A percentile compares a stretch with the other conserved stretches of the same genome.
Evolutionary conservation across 2,329 filamentous ascomycete genomes (phyloP).

Genomic region (Ophiocordyceps robertsii): DNA sequence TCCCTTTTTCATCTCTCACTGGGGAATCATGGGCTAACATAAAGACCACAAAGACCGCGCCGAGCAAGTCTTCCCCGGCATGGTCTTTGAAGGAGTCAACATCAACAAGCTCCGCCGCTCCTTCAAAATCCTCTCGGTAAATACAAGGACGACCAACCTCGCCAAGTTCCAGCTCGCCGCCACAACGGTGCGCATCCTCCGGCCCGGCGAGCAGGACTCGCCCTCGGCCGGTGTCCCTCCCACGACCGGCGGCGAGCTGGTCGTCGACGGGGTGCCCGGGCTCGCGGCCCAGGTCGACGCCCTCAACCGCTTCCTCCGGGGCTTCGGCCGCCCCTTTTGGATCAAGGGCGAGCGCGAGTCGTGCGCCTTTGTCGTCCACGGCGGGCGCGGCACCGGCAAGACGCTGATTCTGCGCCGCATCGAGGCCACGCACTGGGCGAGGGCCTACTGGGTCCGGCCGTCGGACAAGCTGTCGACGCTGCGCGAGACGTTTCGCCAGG

Average conservation of each 20-base stretch:
- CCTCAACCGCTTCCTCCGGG: constrained; percentile 53
- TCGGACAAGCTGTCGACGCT: constrained; percentile 46
- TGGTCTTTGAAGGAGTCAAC: constrained; percentile 51
- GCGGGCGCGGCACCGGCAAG: constrained; percentile 76
- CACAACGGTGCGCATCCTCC: constrained; percentile 24
- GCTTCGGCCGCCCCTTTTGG: constrained; percentile 31
- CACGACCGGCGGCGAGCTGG: constrained; percentile 18
- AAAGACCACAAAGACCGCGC: constrained; percentile 32
- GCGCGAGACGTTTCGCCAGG: constrained; percentile 55
- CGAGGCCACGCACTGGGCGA: constrained; percentile 54
- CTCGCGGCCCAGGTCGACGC: constrained; percentile 47
- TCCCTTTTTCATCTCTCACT: too few relatives aligned
- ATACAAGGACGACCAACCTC: constrained; percentile 28
- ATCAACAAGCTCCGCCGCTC: constrained; percentile 16
- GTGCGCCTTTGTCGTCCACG: constrained; percentile 60
- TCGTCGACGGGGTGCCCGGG: constrained; percentile 50
- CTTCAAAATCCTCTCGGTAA: constrained; percentile 47
- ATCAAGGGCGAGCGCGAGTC: constrained; percentile 20
- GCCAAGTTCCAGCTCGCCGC: constrained; percentile 28
- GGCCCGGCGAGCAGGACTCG: constrained; percentile 12
- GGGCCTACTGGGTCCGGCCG: constrained; percentile 47
- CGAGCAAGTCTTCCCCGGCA: constrained; percentile 56
- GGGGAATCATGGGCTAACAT: too few relatives aligned
- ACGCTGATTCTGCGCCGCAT: constrained; percentile 58
- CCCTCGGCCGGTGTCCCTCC: constrained; percentile 5